Percentiles rank a stretch among this genome's conserved stretches.
Evolutionary conservation across 441 rosid species (phyloP).

Genomic region (Populus hybrid): DNA sequence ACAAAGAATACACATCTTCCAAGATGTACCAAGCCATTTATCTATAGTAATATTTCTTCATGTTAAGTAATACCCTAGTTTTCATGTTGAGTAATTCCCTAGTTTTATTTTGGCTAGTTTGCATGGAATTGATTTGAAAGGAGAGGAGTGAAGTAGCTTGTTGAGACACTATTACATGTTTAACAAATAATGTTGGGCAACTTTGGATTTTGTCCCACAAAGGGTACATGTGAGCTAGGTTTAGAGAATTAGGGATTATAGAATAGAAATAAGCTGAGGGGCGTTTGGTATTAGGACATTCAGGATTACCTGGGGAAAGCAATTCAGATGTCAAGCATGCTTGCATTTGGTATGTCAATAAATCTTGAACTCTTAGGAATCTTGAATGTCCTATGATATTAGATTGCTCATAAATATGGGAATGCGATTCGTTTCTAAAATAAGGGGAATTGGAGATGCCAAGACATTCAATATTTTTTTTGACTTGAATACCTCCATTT

Average conservation of each 20-base stretch:
- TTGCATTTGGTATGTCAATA: no score
- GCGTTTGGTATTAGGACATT: not conserved
- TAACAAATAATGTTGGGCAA: not conserved
- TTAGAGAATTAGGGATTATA: not conserved
- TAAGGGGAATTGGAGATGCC: no score
- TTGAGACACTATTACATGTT: not conserved
- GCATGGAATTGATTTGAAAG: not conserved
- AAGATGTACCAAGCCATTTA: not conserved
- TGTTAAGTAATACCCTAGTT: no score
- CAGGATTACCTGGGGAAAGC: no score
- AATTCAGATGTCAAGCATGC: no score
- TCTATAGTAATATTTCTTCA: not conserved
- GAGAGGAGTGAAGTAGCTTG: not conserved
- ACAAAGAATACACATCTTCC: not conserved
- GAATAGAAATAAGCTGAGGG: not conserved
- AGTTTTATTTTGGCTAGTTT: not conserved
- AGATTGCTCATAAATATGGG: no score
- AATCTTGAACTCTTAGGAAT: no score
- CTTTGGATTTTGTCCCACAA: not conserved
- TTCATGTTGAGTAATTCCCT: not conserved
- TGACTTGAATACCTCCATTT: not conserved
- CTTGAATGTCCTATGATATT: no score
- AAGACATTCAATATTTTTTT: not conserved
- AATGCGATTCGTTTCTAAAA: not conserved
- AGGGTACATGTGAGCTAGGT: not conserved